Percentiles rank a stretch among this genome's conserved stretches.
These are phyloP conservation scores for Rhinocladiella mackenziei DNA, from an alignment of 2,329 filamentous ascomycete genomes.

Conservation along the genomic window DNA sequence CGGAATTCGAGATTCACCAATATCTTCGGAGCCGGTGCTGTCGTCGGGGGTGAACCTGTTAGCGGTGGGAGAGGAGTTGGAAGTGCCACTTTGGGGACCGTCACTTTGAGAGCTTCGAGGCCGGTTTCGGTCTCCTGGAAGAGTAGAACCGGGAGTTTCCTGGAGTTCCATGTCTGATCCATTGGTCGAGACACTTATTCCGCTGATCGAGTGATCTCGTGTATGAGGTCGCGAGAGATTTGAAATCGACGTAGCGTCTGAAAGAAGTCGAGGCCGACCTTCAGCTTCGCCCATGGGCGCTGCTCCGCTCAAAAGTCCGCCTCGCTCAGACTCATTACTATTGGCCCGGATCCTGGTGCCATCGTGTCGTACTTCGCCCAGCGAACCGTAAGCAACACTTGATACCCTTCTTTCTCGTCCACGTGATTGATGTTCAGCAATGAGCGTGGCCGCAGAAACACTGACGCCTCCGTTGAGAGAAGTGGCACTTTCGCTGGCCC, in stretches of 20 bases:
- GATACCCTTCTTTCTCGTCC: constrained; percentile 44
- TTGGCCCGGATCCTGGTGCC: constrained; percentile 46
- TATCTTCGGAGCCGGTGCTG: constrained; percentile 32
- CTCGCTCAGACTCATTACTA: constrained; percentile 46
- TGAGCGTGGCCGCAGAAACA: constrained; percentile 36
- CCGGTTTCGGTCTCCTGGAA: constrained; percentile 6
- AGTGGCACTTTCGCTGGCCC: constrained; percentile 41
- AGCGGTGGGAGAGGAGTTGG: constrained; percentile 32
- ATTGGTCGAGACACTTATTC: constrained; percentile 32
- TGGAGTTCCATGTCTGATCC: constrained; percentile 19
- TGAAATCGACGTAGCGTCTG: constrained; percentile 21
- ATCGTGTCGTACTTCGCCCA: constrained; percentile 49
- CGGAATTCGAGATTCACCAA: constrained; percentile 38
- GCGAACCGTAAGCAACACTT: constrained; percentile 46
- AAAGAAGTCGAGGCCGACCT: constrained; percentile 17
- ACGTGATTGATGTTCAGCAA: constrained; percentile 44
- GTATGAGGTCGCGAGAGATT: constrained; percentile 32
- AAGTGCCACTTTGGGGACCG: constrained; percentile 20
- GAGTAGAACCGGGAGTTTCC: constrained; percentile 12
- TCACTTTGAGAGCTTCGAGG: constrained; percentile 18
- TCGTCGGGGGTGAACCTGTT: constrained; percentile 30
- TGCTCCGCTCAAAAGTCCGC: constrained; percentile 42
- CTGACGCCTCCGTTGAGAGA: constrained; percentile 29
- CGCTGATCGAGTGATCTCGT: constrained; percentile 36
- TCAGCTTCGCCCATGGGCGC: constrained; percentile 33